Conservation (phyloP, 2,329 filamentous ascomycete species). For the Annulohypoxylon truncatum region DNA sequence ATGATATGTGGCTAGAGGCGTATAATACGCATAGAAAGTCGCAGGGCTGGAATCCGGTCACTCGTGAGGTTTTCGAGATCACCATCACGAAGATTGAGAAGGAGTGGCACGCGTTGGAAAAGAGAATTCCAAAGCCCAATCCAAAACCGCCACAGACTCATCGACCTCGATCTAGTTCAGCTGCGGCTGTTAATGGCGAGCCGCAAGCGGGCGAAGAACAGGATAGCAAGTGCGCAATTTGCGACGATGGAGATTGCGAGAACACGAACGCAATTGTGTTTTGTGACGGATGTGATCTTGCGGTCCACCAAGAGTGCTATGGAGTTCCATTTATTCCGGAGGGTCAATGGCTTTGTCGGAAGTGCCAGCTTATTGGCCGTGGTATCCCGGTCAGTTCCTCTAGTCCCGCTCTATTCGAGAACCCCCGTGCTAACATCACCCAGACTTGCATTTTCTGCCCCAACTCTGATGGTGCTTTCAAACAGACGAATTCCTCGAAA, state of each 20-base stretch:
- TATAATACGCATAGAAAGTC: conserved; percentile 82
- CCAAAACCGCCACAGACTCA: conserved; percentile 96
- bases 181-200: conserved; percentile 95
- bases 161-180: conserved; percentile 90
- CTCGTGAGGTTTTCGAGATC: conserved; percentile 94
- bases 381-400: conserved; percentile 77
- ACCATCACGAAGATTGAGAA: conserved; percentile 99
- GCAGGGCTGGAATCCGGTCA: conserved; percentile 82
- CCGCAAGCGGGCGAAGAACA: conserved; percentile 89
- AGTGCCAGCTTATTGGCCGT: conserved; percentile 94
- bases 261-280: conserved; percentile 99
- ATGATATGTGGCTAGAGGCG: conserved; percentile 92
- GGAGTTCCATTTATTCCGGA: conserved; percentile 98
- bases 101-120: conserved; percentile 96
- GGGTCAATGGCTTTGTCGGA: conserved; percentile 97
- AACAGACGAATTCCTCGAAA: conserved; percentile 94
- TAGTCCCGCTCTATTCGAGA: conserved; percentile 12
- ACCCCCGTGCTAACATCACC: conserved; percentile 21
- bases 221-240: conserved; percentile 97
- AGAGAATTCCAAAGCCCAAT: conserved; percentile 95
- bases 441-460: conserved; percentile 98
- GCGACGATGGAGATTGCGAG: conserved; percentile 98
- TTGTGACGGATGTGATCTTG: conserved; percentile 96
- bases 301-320: conserved; percentile 98
- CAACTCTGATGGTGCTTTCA: conserved; percentile 97